A percentile compares a stretch with the other conserved stretches of the same genome.
Conservation (phyloP, 257 asterid species). For the Solanum peruvianum region DNA sequence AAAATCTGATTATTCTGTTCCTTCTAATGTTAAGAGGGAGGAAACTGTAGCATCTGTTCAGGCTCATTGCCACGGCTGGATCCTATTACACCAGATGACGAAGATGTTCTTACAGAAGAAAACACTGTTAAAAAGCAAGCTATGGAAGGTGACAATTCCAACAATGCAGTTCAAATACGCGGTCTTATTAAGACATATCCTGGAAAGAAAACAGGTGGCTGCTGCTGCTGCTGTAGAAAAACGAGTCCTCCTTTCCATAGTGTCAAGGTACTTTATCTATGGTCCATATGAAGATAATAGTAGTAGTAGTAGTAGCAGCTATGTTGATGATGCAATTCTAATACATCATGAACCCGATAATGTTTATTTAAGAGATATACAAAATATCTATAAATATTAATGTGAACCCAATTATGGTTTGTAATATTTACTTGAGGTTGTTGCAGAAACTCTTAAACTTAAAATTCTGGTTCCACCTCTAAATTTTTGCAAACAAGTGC, state of each 20-base stretch:
- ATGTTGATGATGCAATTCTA: neutral
- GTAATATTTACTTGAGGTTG: neutral
- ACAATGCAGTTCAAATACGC: slow-evolving; percentile 67
- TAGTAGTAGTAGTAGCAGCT: neutral
- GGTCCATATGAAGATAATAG: neutral
- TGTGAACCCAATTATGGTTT: neutral
- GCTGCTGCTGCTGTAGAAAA: slow-evolving; percentile 58
- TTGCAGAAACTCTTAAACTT: neutral
- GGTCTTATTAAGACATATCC: slow-evolving; percentile 76
- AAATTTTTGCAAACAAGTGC: neutral
- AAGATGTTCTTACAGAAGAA: slow-evolving; percentile 85
- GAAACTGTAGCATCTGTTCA: slow-evolving; percentile 49
- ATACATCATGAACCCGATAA: neutral
- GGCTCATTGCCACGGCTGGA: slow-evolving; percentile 38
- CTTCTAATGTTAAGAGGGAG: slow-evolving; percentile 54
- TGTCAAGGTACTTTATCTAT: slow-evolving; percentile 41
- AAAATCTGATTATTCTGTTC: neutral
- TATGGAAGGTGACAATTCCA: slow-evolving; percentile 30
- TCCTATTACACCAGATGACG: slow-evolving; percentile 58
- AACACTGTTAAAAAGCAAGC: slow-evolving; percentile 66
- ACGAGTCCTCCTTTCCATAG: slow-evolving; percentile 71
- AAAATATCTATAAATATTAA: neutral
- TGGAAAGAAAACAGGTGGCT: slow-evolving; percentile 30
- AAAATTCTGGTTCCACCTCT: neutral
- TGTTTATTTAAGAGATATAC: neutral